These are phyloP conservation scores for Podosphaera leucotricha DNA, from an alignment of 2,329 filamentous ascomycete species.

Conservation along the genomic window DNA sequence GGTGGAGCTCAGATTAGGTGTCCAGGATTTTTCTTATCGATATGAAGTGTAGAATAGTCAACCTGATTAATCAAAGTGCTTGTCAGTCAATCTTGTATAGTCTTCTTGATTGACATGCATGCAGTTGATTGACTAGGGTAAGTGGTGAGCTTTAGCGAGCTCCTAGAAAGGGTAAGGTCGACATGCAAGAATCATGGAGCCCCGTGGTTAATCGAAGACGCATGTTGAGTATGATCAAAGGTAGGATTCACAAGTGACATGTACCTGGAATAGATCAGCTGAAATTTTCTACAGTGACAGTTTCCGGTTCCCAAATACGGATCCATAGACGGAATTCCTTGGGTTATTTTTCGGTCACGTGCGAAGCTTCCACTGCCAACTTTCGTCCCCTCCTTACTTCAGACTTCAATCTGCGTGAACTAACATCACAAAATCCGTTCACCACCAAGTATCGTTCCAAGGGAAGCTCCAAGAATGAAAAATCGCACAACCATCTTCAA, in stretches of 20 bases:
- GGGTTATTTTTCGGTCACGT: background rate
- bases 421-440: background rate
- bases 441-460: background rate
- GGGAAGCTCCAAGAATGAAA: background rate
- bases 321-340: background rate
- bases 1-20: no score
- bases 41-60: no score
- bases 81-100: no score
- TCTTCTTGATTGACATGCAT: background rate
- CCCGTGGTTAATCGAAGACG: no score
- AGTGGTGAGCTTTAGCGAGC: background rate
- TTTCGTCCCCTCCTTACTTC: background rate
- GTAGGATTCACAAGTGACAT: no score
- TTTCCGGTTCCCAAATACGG: no score
- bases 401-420: background rate
- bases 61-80: no score
- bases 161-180: background rate
- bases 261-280: no score
- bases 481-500: background rate
- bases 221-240: no score
- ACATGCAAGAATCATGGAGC: background rate
- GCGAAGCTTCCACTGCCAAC: background rate
- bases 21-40: no score
- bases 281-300: no score
- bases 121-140: background rate